Conservation (phyloP, 2,329 filamentous ascomycete species). For the Pseudocercospora vitis region DNA sequence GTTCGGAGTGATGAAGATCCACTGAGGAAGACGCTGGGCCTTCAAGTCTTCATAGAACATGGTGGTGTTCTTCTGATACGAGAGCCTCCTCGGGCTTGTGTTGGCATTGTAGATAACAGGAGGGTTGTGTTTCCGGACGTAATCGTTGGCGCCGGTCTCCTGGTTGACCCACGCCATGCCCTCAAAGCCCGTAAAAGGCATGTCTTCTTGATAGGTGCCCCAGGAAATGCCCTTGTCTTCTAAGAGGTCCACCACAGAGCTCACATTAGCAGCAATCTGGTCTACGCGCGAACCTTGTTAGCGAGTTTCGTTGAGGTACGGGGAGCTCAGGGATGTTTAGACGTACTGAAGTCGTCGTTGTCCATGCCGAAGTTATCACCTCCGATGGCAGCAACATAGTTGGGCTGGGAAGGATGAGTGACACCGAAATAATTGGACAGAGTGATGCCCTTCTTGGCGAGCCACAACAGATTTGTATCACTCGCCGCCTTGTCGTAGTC, state of each 20-base stretch:
- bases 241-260: constrained; percentile 44
- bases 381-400: constrained; percentile 68
- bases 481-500: constrained; percentile 63
- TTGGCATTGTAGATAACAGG: constrained; percentile 65
- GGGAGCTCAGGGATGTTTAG: constrained; percentile 72
- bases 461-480: constrained; percentile 61
- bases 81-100: constrained; percentile 58
- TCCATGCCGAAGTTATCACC: constrained; percentile 74
- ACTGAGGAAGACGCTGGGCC: constrained; percentile 66
- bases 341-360: constrained; percentile 46
- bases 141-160: constrained; percentile 66
- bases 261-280: constrained; percentile 43
- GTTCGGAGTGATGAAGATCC: constrained; percentile 69
- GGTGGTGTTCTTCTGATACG: constrained; percentile 72
- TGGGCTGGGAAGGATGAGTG: constrained; percentile 60
- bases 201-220: constrained; percentile 72
- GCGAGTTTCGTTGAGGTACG: constrained; percentile 34
- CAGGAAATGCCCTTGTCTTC: constrained; percentile 46
- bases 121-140: constrained; percentile 72
- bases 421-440: constrained; percentile 58
- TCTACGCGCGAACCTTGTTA: constrained; percentile 25
- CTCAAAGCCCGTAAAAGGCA: constrained; percentile 73
- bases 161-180: constrained; percentile 64
- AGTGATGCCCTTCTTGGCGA: constrained; percentile 63
- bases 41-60: constrained; percentile 67